These are phyloP conservation scores for Solanum tarapatanum DNA, from an alignment of 257 asterid species.

Conservation along the genomic window DNA sequence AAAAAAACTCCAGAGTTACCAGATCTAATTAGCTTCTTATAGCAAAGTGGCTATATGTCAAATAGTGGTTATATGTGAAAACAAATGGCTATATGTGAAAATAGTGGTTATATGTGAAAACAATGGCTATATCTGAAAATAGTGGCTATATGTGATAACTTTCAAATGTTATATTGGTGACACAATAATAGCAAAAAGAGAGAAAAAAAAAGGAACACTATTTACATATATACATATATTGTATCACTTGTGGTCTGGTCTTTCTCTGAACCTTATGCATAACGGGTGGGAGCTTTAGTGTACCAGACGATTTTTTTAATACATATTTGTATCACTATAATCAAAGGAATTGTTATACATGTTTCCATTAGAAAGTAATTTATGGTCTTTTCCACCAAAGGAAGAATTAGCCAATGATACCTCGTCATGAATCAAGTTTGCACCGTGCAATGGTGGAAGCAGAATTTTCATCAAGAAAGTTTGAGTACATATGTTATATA, in stretches of 20 bases:
- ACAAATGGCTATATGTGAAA: background rate
- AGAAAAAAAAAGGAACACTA: background rate
- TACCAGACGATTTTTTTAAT: background rate
- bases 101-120: background rate
- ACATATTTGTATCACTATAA: background rate
- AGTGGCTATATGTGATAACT: background rate
- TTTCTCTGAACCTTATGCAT: background rate
- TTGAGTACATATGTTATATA: background rate
- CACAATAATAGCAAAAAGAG: background rate
- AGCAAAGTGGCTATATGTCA: background rate
- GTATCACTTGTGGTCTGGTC: background rate
- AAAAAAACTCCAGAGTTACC: constrained; percentile 12
- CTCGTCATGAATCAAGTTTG: background rate
- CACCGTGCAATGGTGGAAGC: background rate
- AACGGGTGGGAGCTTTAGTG: background rate
- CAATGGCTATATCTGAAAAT: background rate
- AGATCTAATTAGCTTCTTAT: constrained; percentile 22
- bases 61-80: background rate
- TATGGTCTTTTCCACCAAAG: background rate
- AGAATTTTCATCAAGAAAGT: background rate
- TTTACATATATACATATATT: background rate
- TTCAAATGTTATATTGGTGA: background rate
- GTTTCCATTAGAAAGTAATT: background rate
- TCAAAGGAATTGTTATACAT: background rate
- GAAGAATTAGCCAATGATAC: background rate